Evolutionary conservation across 495 filamentous ascomycete species (phyloP), one percentile per base, ranked within the genome.

Genomic region (Neurospora sp.): DNA sequence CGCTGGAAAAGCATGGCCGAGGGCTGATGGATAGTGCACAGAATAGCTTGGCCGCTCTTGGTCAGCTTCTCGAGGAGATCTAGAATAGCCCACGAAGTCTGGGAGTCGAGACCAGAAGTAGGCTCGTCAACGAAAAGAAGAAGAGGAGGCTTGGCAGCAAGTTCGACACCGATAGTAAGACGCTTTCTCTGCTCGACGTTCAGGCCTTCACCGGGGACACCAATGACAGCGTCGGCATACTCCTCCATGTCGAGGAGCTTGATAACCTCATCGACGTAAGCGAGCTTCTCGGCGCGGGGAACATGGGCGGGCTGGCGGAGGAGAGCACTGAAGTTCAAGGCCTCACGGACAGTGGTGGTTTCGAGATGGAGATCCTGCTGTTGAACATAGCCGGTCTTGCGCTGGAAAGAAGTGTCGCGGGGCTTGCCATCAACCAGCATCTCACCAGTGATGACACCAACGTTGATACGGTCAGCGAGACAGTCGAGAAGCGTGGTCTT

Each of bases 21-120:
- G 3, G 94, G 94, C 76, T 98, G 95, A 81, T 98, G 95, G 74
- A 98, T 97, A 8, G 94, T 97, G 80, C 93, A 95, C 16, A 97
- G 87, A 80, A 97, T 91, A 40, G 94, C 92, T 79, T 96, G 93
- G 10, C 94, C 94, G 76, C 88, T 90, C 80, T 92, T 90, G 69
- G 93, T 91, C 40, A 97, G 85, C 79, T 94, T 95, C 73, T 92
- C 87, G 59, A 97, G 87, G 27, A 97, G 86, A 65, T 88, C 86
- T 69, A 92, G 86, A 73, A 97, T 96, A 35, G 92, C 89, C 91
- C 91, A 97, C 12, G 94, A 92, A 2, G 92, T 95, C 75, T 97
- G 93, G 79, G 88, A 90, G 82, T 96, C 93, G 8, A 95, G 84
- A 78, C 93, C 93, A 20, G 92, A 94, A 9, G 93, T 94, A 20